A percentile compares a stretch with the other conserved stretches of the same genome.
Evolutionary conservation across 495 filamentous ascomycete species (phyloP).

Genomic region (Aspergillus sparsus): DNA sequence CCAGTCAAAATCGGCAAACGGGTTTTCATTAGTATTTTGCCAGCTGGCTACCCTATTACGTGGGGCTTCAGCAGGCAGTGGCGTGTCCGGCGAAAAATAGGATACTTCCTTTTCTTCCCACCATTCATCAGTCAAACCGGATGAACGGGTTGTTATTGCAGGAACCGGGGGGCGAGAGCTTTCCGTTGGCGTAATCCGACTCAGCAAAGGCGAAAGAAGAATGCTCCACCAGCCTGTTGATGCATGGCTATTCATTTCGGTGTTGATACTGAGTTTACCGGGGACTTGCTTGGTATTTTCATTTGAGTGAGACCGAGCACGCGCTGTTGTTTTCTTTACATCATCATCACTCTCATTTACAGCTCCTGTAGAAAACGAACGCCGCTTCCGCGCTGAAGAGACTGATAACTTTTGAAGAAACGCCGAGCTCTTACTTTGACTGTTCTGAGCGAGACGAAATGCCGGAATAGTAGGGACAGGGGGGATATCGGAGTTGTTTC

Average conservation of each 20-base stretch:
- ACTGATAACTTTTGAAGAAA: slow-evolving; percentile 35
- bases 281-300: slow-evolving; percentile 28
- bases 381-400: slow-evolving; percentile 31
- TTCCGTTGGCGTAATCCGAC: slow-evolving; percentile 37
- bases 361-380: slow-evolving; percentile 50
- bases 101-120: slow-evolving; percentile 44
- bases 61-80: slow-evolving; percentile 26
- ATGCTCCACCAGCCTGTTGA: slow-evolving; percentile 90
- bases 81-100: slow-evolving; percentile 42
- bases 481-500: slow-evolving; percentile 42
- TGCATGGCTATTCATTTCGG: slow-evolving; percentile 53
- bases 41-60: slow-evolving; percentile 16
- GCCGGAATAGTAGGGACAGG: slow-evolving; percentile 66
- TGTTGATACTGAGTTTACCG: slow-evolving; percentile 38
- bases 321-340: slow-evolving; percentile 27
- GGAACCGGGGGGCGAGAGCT: slow-evolving; percentile 36
- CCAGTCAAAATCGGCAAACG: slow-evolving; percentile 23
- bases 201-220: slow-evolving; percentile 73
- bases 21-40: slow-evolving; percentile 27
- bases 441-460: slow-evolving; percentile 32
- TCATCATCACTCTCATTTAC: slow-evolving; percentile 61
- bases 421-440: slow-evolving; percentile 33
- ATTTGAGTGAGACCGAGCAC: slow-evolving; percentile 19
- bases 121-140: slow-evolving; percentile 34
- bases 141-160: slow-evolving; percentile 32